phyloP scores from a whole-genome alignment of 176 grass and related monocot species.

The Otatea glauca region DNA sequence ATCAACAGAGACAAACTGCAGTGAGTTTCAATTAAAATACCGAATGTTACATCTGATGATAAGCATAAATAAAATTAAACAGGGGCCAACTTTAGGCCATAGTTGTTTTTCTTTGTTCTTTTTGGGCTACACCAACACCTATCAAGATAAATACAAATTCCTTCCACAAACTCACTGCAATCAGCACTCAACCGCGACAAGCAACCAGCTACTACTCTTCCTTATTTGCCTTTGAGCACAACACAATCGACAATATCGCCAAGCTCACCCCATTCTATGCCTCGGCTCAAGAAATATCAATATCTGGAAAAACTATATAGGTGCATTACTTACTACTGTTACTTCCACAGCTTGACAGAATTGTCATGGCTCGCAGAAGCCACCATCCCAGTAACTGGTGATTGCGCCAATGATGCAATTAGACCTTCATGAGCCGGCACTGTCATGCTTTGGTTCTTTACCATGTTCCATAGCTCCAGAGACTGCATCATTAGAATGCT shows the following conservation, averaged over 20 bases:
- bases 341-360: constrained; percentile 98
- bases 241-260: not conserved
- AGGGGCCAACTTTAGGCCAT: constrained; percentile 36
- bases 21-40: constrained; percentile 36
- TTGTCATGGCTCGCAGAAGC: constrained; percentile 95
- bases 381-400: constrained; percentile 75
- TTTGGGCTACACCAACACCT: constrained; percentile 38
- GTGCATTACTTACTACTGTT: constrained; percentile 41
- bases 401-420: constrained; percentile 79
- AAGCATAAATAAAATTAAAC: constrained; percentile 30
- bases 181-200: constrained; percentile 2
- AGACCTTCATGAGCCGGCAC: constrained; percentile 84
- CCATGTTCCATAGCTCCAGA: constrained; percentile 90
- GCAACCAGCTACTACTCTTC: constrained; percentile 28
- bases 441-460: constrained; percentile 81
- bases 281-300: constrained; percentile 42
- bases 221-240: constrained; percentile 49
- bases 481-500: constrained; percentile 61
- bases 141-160: constrained; percentile 47
- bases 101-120: constrained; percentile 17
- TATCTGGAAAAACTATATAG: constrained; percentile 35
- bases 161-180: constrained; percentile 37
- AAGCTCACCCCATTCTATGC: constrained; percentile 42
- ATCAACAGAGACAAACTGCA: constrained; percentile 28
- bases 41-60: constrained; percentile 21